A percentile compares a stretch with the other conserved stretches of the same genome.
phyloP scores from a whole-genome alignment of 495 filamentous ascomycete genomes.

The Cercophora newfieldiana region DNA sequence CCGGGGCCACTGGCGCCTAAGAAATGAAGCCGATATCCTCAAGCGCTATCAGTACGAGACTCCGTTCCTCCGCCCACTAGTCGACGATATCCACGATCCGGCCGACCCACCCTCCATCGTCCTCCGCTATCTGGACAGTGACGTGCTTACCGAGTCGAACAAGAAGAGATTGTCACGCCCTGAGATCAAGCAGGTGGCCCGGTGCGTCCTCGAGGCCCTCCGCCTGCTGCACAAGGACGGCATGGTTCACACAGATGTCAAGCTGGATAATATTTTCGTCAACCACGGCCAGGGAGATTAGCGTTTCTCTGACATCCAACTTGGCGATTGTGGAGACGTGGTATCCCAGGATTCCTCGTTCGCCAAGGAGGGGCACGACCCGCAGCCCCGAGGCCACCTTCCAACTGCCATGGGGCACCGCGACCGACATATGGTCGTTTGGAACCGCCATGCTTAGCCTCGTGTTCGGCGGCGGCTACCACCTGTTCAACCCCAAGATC shows the following conservation, averaged over 20 bases:
- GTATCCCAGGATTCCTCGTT: conserved; percentile 37
- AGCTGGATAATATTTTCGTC: conserved; percentile 45
- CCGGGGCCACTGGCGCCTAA: conserved; percentile 36
- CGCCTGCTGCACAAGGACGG: conserved; percentile 40
- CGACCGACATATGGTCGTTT: conserved; percentile 51
- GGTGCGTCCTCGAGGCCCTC: conserved; percentile 39
- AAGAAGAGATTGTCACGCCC: conserved; percentile 37
- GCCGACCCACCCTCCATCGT: conserved; percentile 44
- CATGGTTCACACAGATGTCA: conserved; percentile 48
- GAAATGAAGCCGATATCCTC: conserved; percentile 47
- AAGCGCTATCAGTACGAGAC: conserved; percentile 41
- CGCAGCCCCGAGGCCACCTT: conserved; percentile 43
- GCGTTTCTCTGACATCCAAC: conserved; percentile 41
- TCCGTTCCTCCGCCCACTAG: conserved; percentile 35
- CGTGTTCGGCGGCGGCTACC: conserved; percentile 41
- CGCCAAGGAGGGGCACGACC: conserved; percentile 39
- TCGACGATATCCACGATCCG: conserved; percentile 45
- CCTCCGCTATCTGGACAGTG: conserved; percentile 43
- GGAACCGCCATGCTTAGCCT: conserved; percentile 44
- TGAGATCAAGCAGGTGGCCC: conserved; percentile 46
- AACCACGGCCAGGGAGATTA: conserved; percentile 34
- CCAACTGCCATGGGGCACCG: conserved; percentile 36
- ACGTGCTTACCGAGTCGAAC: conserved; percentile 36
- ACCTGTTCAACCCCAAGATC: conserved; percentile 43
- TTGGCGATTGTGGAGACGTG: conserved; percentile 43